A percentile compares a stretch with the other conserved stretches of the same genome.
Conservation (phyloP, 306 rosid genomes). For the Glycine latifolia region DNA sequence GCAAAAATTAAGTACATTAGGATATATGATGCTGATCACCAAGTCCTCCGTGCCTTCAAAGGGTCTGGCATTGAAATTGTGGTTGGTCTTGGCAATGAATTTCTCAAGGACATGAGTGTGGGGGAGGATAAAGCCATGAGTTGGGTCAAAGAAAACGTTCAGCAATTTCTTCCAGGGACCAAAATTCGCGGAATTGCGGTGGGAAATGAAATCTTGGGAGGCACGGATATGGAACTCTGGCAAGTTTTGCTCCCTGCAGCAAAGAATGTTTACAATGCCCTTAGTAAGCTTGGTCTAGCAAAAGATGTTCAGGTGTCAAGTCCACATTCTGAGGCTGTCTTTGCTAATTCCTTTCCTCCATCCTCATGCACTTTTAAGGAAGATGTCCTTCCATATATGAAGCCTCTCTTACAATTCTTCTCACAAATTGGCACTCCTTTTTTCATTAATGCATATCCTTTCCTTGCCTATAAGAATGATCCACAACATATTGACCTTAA, state of each 20-base stretch:
- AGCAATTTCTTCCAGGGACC: slow-evolving; percentile 77
- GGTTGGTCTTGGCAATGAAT: slow-evolving; percentile 64
- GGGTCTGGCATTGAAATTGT: slow-evolving; percentile 78
- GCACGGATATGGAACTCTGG: slow-evolving; percentile 57
- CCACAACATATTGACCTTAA: slow-evolving; percentile 79
- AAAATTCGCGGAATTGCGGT: slow-evolving; percentile 75
- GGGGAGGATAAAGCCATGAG: slow-evolving; percentile 81
- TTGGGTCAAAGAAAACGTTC: slow-evolving; percentile 88
- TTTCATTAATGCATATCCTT: slow-evolving; percentile 92
- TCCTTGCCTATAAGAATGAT: slow-evolving; percentile 84
- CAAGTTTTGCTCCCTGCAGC: slow-evolving; percentile 80
- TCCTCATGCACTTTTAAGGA: slow-evolving; percentile 79
- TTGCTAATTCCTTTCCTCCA: slow-evolving; percentile 83
- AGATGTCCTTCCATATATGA: slow-evolving; percentile 69
- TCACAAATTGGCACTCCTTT: slow-evolving; percentile 77
- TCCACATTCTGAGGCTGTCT: slow-evolving; percentile 96
- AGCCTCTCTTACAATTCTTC: slow-evolving; percentile 80
- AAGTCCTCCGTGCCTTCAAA: slow-evolving; percentile 77
- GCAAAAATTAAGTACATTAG: slow-evolving; percentile 76
- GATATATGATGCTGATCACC: slow-evolving; percentile 73
- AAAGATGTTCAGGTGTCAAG: slow-evolving; percentile 69
- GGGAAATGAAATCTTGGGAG: slow-evolving; percentile 88
- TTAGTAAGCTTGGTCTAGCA: slow-evolving; percentile 57
- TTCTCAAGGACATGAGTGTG: slow-evolving; percentile 64
- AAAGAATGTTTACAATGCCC: slow-evolving; percentile 74